A percentile compares a stretch with the other conserved stretches of the same genome.
phyloP scores from a whole-genome alignment of 2,329 filamentous ascomycete genomes.

The Diaporthe ilicicola region DNA sequence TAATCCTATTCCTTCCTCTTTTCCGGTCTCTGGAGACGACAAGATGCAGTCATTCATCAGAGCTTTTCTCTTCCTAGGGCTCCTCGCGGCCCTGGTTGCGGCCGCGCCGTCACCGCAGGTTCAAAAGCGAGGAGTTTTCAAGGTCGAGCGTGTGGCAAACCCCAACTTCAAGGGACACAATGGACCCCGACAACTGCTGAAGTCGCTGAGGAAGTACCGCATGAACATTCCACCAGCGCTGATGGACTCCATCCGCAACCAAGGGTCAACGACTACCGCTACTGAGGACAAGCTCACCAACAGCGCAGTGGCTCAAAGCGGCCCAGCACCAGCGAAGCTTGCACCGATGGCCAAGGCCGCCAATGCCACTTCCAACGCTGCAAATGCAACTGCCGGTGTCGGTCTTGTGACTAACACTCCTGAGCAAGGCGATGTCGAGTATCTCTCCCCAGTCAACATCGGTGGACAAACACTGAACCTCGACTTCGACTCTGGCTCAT shows the following conservation, averaged over 20 bases:
- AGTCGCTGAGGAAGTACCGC: constrained; percentile 74
- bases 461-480: constrained; percentile 74
- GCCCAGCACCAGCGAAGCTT: constrained; percentile 3
- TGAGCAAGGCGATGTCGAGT: constrained; percentile 72
- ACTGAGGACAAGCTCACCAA: constrained; percentile 31
- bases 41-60: constrained; percentile 40
- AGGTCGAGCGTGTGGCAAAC: constrained; percentile 65
- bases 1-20: constrained; percentile 26
- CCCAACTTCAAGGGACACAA: constrained; percentile 61
- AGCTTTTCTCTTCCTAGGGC: constrained; percentile 51
- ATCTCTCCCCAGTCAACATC: constrained; percentile 74
- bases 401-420: constrained; percentile 72
- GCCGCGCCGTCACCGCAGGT: constrained; percentile 52
- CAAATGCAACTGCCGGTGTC: constrained; percentile 42
- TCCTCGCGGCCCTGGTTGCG: constrained; percentile 56
- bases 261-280: constrained; percentile 34
- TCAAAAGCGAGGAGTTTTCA: constrained; percentile 65
- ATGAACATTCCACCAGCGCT: constrained; percentile 57
- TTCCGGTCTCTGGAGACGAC: background rate
- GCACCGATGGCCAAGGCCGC: constrained; percentile 35
- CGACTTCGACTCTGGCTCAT: constrained; percentile 80
- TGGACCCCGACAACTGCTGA: constrained; percentile 69
- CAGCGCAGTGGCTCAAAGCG: constrained; percentile 12
- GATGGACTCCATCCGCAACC: constrained; percentile 46
- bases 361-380: constrained; percentile 33